These are phyloP conservation scores for Globisporangium barbulae DNA, from an alignment of 352 stramenopile species.

Conservation along the genomic window DNA sequence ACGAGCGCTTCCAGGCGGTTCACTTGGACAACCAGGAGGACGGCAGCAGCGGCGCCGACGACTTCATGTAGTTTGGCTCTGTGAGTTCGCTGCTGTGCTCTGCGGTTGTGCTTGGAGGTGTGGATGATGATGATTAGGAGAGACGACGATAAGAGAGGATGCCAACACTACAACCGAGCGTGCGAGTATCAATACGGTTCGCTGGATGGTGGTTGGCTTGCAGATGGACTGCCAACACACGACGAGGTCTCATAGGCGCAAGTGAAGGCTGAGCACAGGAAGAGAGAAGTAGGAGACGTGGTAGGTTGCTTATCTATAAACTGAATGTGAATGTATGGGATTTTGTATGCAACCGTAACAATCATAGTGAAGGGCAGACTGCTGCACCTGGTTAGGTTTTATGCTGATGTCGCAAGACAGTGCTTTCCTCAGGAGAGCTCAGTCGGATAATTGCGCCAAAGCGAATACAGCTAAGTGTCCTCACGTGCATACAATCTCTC, in stretches of 20 bases:
- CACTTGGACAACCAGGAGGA: slow-evolving; percentile 85
- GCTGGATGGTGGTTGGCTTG: too few relatives aligned
- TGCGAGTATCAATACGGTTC: too few relatives aligned
- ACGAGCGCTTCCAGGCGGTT: slow-evolving; percentile 86
- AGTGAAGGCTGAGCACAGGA: neutral
- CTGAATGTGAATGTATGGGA: slow-evolving; percentile 8
- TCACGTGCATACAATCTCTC: neutral
- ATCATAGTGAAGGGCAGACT: neutral
- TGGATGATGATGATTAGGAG: too few relatives aligned
- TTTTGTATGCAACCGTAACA: neutral
- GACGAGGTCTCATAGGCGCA: neutral
- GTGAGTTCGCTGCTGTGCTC: neutral
- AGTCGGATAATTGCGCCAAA: neutral
- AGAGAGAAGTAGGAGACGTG: neutral
- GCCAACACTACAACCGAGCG: too few relatives aligned
- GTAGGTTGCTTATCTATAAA: slow-evolving; percentile 7
- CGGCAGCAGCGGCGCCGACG: slow-evolving; percentile 59
- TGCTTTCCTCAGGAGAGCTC: neutral
- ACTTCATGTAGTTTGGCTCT: slow-evolving; percentile 59
- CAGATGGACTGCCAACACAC: too few relatives aligned
- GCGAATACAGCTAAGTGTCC: neutral
- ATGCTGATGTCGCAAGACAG: neutral
- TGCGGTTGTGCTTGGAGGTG: too few relatives aligned
- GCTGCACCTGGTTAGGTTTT: neutral
- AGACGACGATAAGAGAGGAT: too few relatives aligned